Conservation (phyloP, 768 basidiomycete genomes). For the Mycena rebaudengoi region DNA sequence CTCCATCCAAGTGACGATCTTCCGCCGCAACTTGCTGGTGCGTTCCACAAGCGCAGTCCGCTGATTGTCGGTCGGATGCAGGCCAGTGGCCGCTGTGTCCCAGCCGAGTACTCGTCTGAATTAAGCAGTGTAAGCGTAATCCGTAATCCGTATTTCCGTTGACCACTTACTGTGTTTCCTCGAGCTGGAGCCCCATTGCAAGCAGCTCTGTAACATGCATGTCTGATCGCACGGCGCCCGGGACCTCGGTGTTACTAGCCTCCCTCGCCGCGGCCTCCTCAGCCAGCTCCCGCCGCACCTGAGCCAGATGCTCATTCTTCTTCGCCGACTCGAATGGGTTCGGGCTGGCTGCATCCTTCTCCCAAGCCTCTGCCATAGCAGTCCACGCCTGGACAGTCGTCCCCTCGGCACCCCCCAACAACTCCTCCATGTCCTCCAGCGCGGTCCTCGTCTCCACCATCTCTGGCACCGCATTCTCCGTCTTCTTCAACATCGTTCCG, state of each 20-base stretch:
- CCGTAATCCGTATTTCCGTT: neutral
- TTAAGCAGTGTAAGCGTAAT: neutral
- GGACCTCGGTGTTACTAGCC: neutral
- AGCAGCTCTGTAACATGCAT: slow-evolving; percentile 18
- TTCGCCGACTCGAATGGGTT: slow-evolving; percentile 19
- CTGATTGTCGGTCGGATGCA: slow-evolving; percentile 6
- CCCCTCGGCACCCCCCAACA: neutral
- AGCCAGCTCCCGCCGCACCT: slow-evolving; percentile 27
- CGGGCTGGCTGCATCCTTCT: neutral
- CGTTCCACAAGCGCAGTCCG: neutral
- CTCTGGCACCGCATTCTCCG: slow-evolving; percentile 2
- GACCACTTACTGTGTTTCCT: slow-evolving; percentile 26
- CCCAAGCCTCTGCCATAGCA: neutral
- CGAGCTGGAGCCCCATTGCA: slow-evolving; percentile 23
- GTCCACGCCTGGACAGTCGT: neutral
- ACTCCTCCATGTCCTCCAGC: slow-evolving; percentile 6
- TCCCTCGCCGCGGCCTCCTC: slow-evolving; percentile 23
- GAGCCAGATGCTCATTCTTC: slow-evolving; percentile 6
- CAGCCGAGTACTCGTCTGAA: neutral
- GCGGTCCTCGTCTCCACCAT: neutral
- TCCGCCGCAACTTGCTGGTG: slow-evolving; percentile 10
- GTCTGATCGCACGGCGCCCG: too few relatives aligned
- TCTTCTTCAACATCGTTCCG: neutral
- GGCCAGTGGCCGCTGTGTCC: neutral
- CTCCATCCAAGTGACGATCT: slow-evolving; percentile 17